Base-by-base conservation (phyloP, 1,284 basidiomycete genomes). In the Macrocystidia cucumis region DNA sequence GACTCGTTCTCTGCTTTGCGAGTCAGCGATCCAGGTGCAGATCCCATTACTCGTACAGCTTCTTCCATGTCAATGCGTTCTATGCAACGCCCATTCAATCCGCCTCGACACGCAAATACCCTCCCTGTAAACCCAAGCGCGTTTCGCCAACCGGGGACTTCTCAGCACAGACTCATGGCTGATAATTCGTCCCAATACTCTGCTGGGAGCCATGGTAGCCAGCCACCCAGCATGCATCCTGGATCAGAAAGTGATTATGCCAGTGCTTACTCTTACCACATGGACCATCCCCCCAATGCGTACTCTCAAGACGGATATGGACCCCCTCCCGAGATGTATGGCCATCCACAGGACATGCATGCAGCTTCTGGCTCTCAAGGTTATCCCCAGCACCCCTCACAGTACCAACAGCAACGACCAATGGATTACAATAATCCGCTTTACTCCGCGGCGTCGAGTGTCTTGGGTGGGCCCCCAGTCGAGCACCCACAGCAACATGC, bases 361-460 rank as follows among this genome's bases (percentile, higher is more conserved):
- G 14, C 39, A 24, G 41, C 31, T 28, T 37, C 46, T 30, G 47
- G 51, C 32, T 48, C 58, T 36, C 52, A 59, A 43, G 46, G 49
- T 40, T 45, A 45, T 33, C 44, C 32, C 3, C 49, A 46, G 29
- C 49, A 41, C 11, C 53, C 55, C 31, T 58, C 61, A 17, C 59
- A 51, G 16, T 52, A 54, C 12, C 38, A 23, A 35, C 40, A 35
- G 17, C 24, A 52, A 52, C 30, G 65, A 69, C 37, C n/a, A n/a
- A n/a, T n/a, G n/a, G n/a, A n/a, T n/a, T n/a, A n/a, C n/a, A 72
- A 70, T 44, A 74, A 78, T 50, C 62, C 66, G 24, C 53, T 81
- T 12, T 76, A 82, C 51, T 68, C 71, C 7, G 84, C 83, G 2
- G 89, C 89, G 2, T 88, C 83, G 20, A 78, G 85, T 51, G 82